These are phyloP conservation scores for Rhazya stricta DNA, from an alignment of 257 asterid species.

Conservation along the genomic window DNA sequence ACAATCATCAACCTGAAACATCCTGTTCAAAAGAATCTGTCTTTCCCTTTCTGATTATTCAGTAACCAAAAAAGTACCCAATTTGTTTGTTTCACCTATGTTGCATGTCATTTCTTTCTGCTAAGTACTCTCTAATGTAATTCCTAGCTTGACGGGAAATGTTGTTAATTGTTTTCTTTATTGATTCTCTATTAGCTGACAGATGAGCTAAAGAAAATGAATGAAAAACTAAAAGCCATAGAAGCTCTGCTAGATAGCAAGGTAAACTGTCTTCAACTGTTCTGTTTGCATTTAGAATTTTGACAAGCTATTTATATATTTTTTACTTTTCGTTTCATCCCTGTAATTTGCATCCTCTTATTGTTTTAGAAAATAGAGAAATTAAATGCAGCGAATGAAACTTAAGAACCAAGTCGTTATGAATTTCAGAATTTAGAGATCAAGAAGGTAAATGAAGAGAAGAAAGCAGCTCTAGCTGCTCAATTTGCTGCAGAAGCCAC, in stretches of 20 bases:
- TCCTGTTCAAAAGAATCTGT: neutral
- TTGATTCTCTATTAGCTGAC: conserved; percentile 48
- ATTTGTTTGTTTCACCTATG: neutral
- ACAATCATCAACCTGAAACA: conserved; percentile 1
- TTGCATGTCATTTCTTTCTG: neutral
- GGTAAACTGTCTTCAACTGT: conserved; percentile 33
- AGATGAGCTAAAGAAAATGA: conserved; percentile 64
- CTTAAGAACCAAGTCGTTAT: conserved; percentile 19
- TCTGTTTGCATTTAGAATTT: conserved; percentile 6
- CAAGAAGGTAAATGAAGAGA: conserved; percentile 83
- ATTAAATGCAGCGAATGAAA: conserved; percentile 1
- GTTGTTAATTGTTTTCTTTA: conserved; percentile 19
- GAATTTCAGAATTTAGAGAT: conserved; percentile 72
- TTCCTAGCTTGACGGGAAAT: neutral
- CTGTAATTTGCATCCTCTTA: neutral
- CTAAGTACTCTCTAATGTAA: neutral
- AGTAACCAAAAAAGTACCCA: neutral
- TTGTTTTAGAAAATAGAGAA: conserved; percentile 8
- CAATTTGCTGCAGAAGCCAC: conserved; percentile 98
- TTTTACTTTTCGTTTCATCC: neutral
- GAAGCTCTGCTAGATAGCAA: conserved; percentile 73
- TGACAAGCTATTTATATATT: neutral
- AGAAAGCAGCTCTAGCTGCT: conserved; percentile 71
- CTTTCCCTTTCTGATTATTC: neutral
- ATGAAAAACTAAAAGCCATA: conserved; percentile 62